Evolutionary conservation across 768 basidiomycete species (phyloP), one percentile per base, ranked within the genome.

Genomic region (Leccinum subtestaceum): DNA sequence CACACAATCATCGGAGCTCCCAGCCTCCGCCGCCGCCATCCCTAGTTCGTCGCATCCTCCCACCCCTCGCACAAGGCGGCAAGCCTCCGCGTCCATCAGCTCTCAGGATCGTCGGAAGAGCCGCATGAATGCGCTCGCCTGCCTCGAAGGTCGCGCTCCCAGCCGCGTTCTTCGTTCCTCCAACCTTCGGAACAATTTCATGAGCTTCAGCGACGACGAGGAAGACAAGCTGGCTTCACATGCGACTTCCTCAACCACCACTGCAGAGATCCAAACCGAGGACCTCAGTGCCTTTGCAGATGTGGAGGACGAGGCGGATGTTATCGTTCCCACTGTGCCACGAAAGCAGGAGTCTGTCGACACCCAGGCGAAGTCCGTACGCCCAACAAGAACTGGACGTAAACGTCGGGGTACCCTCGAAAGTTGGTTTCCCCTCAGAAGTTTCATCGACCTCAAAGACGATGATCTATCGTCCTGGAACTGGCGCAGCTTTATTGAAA

Each of bases 131-230:
- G 87, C 88, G 0, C 81, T 89, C 7, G 87, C 86, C 0, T 76
- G 81, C 27, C 80, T 89, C 25, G 88, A 89, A 62, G 87, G 87
- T 15, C 80, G 66, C 31, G 64, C 60, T 5, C 68, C 59, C 31
- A 58, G 62, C 57, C 70, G 69, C 21, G 57, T 66, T 6, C 51
- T 66, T 1, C 52, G 65, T 29, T n/a, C 55, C 29, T 57, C 62
- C 58, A 47, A 40, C 55, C 56, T 59, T 13, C 70, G 74, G 52
- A 65, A 70, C 29, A 86, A 87, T 68, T 88, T 88, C 63, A 88
- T 87, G 83, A 84, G 77, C 74, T 81, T 86, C 79, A 81, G 76
- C 53, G 87, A 88, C 63, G 85, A 87, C 60, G 86, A 86, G 23
- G 81, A 81, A 52, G 81, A 80, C 5, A 77, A 72, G 9, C 53